Evolutionary conservation across 441 rosid species (phyloP).

Genomic region (Croton setiger): DNA sequence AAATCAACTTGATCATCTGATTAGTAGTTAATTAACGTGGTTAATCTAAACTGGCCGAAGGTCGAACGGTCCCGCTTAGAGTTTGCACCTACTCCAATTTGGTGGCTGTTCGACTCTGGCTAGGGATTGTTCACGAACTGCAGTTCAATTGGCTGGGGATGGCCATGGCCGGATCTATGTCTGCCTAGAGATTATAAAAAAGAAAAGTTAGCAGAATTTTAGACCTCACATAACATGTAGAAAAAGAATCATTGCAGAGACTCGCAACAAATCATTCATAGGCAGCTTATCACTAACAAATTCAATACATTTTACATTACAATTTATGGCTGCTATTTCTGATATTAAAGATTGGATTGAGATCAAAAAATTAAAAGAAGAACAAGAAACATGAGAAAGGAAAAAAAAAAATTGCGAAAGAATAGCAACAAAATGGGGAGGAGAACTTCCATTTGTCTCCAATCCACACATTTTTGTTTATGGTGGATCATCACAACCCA

Average conservation of each 20-base stretch:
- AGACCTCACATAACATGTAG: too few species aligned
- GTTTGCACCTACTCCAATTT: too few species aligned
- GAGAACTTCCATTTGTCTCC: slow-evolving; percentile 15
- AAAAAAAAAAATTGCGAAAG: slow-evolving; percentile 23
- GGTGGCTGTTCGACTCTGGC: too few species aligned
- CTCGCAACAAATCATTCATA: slow-evolving; percentile 30
- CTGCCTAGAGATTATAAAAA: too few species aligned
- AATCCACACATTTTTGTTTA: slow-evolving; percentile 8
- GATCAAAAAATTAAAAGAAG: slow-evolving; percentile 15
- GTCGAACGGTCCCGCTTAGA: too few species aligned
- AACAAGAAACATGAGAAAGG: slow-evolving; percentile 9
- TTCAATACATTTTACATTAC: slow-evolving; percentile 39
- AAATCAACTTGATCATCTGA: too few species aligned
- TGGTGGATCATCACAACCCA: slow-evolving; percentile 11
- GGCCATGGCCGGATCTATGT: too few species aligned
- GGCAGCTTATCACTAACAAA: slow-evolving; percentile 35
- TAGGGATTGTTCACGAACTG: too few species aligned
- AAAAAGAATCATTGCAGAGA: slow-evolving; percentile 10
- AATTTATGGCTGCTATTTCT: slow-evolving; percentile 25
- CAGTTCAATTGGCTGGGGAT: too few species aligned
- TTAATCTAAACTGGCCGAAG: too few species aligned
- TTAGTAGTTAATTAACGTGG: too few species aligned
- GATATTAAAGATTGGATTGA: slow-evolving; percentile 25
- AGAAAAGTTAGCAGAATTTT: too few species aligned
- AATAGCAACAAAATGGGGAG: slow-evolving; percentile 37